phyloP scores from a whole-genome alignment of 805 yeast species.

The Metschnikowia sp. region DNA sequence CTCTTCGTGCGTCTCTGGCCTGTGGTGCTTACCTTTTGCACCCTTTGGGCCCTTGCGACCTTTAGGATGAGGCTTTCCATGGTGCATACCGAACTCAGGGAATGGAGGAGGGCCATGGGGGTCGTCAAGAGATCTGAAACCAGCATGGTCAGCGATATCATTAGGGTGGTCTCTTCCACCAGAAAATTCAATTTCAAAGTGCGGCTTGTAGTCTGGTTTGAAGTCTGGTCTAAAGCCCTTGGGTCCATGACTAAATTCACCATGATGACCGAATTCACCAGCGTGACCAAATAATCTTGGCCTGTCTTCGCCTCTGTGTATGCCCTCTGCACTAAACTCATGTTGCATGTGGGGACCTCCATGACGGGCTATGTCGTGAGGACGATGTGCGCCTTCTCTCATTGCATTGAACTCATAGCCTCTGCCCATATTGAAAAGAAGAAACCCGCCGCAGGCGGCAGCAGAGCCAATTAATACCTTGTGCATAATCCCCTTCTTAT shows the following conservation, averaged over 20 bases:
- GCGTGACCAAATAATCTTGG: background rate
- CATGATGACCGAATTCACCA: background rate
- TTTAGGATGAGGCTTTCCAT: background rate
- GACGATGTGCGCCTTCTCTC: background rate
- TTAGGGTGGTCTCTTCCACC: background rate
- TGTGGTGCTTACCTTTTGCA: background rate
- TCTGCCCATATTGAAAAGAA: slow-evolving; percentile 18
- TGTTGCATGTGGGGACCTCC: slow-evolving; percentile 4
- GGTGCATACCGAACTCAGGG: background rate
- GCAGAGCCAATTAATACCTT: slow-evolving; percentile 10
- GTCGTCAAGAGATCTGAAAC: slow-evolving; percentile 1
- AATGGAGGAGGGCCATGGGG: slow-evolving; percentile 5
- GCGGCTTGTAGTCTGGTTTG: background rate
- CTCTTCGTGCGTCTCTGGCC: background rate
- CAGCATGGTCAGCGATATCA: background rate
- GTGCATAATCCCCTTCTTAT: background rate
- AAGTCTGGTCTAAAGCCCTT: background rate
- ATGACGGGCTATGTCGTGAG: background rate
- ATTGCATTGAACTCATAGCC: slow-evolving; percentile 10
- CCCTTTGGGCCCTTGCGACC: background rate
- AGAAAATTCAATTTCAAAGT: background rate
- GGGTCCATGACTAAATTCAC: background rate
- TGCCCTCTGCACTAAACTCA: background rate
- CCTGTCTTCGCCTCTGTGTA: background rate
- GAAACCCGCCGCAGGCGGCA: slow-evolving; percentile 12